Conservation (phyloP, 2,329 filamentous ascomycete species). For the Fusarium marasasianum region DNA sequence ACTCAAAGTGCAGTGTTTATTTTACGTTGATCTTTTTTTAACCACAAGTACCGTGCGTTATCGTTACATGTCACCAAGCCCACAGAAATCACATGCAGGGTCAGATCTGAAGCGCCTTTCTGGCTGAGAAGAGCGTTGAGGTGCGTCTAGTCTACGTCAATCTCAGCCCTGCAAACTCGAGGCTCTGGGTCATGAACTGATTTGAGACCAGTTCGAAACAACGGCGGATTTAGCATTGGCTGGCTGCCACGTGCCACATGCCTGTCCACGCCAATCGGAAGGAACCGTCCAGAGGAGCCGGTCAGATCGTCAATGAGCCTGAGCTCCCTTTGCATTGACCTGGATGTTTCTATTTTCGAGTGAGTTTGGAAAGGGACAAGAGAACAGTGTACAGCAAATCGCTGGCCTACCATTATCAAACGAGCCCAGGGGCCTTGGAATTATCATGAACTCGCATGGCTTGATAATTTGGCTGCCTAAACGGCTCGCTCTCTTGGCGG, state of each 20-base stretch:
- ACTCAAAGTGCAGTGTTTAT: conserved; percentile 1
- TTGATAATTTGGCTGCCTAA: neutral
- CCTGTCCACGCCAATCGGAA: conserved; percentile 37
- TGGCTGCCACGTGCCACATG: conserved; percentile 39
- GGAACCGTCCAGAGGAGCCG: neutral
- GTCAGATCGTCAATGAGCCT: conserved; percentile 1
- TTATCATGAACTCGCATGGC: neutral
- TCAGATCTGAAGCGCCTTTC: conserved; percentile 5
- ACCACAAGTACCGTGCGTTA: neutral
- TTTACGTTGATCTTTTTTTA: conserved; percentile 7
- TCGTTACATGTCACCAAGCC: conserved; percentile 8
- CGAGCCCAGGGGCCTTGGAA: neutral
- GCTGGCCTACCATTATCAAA: neutral
- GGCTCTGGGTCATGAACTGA: conserved; percentile 28
- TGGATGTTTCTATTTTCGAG: neutral
- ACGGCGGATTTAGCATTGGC: conserved; percentile 34
- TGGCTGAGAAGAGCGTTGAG: conserved; percentile 1
- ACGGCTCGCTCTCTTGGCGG: neutral
- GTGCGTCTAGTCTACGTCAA: conserved; percentile 12
- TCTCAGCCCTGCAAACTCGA: conserved; percentile 15
- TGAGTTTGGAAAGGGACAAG: neutral
- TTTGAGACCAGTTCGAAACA: conserved; percentile 42
- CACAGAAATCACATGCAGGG: conserved; percentile 4
- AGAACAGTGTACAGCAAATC: neutral
- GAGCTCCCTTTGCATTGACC: conserved; percentile 4